These are phyloP conservation scores for Asparagopsis taxiformis DNA, from an alignment of 31 red algal species.

Conservation along the genomic window DNA sequence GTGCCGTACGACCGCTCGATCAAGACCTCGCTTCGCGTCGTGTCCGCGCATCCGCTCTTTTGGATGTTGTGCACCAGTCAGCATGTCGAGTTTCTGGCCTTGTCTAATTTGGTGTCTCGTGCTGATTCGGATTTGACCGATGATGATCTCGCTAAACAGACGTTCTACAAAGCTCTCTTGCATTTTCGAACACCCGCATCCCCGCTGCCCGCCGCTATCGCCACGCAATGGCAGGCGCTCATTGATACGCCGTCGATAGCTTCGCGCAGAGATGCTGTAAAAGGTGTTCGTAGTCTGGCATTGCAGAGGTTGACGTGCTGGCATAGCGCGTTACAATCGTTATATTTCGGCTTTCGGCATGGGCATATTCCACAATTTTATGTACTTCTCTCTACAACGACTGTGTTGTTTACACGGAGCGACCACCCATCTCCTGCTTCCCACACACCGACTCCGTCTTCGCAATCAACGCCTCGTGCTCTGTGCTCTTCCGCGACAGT, in stretches of 20 bases:
- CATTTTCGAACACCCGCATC: slow-evolving; percentile 43
- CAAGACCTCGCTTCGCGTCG: slow-evolving; percentile 4
- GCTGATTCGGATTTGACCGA: slow-evolving; percentile 6
- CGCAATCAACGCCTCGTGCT: not conserved
- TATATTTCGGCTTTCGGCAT: slow-evolving; percentile 48
- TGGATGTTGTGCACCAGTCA: slow-evolving; percentile 12
- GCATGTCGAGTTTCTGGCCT: slow-evolving; percentile 11
- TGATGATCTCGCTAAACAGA: not conserved
- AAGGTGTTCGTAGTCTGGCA: slow-evolving; percentile 23
- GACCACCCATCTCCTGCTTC: not conserved
- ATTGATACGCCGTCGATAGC: not conserved
- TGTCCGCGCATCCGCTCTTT: slow-evolving; percentile 8
- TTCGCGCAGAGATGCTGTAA: slow-evolving; percentile 9
- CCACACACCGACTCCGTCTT: not conserved
- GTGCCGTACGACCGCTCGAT: slow-evolving; percentile 18
- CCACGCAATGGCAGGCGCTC: slow-evolving; percentile 29
- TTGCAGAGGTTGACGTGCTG: slow-evolving; percentile 29
- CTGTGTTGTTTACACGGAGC: slow-evolving; percentile 27
- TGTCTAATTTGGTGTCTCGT: slow-evolving; percentile 12
- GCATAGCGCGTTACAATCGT: slow-evolving; percentile 47
- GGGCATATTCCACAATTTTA: slow-evolving; percentile 39
- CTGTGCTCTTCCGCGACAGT: slow-evolving; percentile 23
- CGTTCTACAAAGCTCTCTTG: slow-evolving; percentile 35
- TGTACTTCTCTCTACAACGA: slow-evolving; percentile 37
- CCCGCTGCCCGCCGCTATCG: slow-evolving; percentile 15